phyloP scores from a whole-genome alignment of 2,329 filamentous ascomycete genomes.

The Rutstroemia sydowiana region DNA sequence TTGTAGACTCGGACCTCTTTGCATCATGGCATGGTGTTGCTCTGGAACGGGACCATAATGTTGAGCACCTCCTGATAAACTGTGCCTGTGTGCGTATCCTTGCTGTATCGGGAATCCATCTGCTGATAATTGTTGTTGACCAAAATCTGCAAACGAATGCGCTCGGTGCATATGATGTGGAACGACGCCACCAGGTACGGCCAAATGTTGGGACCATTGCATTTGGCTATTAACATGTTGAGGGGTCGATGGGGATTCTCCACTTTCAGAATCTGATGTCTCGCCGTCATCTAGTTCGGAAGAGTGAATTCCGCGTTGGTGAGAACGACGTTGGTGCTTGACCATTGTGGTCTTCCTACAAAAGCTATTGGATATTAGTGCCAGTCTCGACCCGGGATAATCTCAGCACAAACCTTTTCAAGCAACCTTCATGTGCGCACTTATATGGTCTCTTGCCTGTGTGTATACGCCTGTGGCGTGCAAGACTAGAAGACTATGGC shows the following conservation, averaged over 20 bases:
- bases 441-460: slow-evolving; percentile 63
- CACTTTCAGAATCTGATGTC: slow-evolving; percentile 32
- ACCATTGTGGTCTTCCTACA: slow-evolving; percentile 67
- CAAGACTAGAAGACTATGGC: slow-evolving; percentile 30
- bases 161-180: slow-evolving; percentile 38
- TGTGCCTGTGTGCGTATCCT: slow-evolving; percentile 41
- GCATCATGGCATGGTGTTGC: slow-evolving; percentile 35
- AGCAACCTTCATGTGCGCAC: slow-evolving; percentile 42
- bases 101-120: slow-evolving; percentile 26
- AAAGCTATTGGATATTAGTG: slow-evolving; percentile 42
- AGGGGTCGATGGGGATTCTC: slow-evolving; percentile 53
- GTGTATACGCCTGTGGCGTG: slow-evolving; percentile 58
- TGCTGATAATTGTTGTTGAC: slow-evolving; percentile 37
- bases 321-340: slow-evolving; percentile 56
- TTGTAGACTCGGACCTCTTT: slow-evolving; percentile 27
- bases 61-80: slow-evolving; percentile 37
- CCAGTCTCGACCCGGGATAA: background rate
- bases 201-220: slow-evolving; percentile 42
- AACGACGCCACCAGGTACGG: slow-evolving; percentile 33
- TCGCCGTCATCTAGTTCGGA: slow-evolving; percentile 39
- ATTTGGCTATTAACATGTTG: slow-evolving; percentile 38
- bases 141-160: slow-evolving; percentile 48
- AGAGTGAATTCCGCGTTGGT: slow-evolving; percentile 49
- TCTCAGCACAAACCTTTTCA: slow-evolving; percentile 28
- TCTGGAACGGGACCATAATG: slow-evolving; percentile 38